phyloP scores from a whole-genome alignment of 2,329 filamentous ascomycete species.

The Sporothrix variecibatus region DNA sequence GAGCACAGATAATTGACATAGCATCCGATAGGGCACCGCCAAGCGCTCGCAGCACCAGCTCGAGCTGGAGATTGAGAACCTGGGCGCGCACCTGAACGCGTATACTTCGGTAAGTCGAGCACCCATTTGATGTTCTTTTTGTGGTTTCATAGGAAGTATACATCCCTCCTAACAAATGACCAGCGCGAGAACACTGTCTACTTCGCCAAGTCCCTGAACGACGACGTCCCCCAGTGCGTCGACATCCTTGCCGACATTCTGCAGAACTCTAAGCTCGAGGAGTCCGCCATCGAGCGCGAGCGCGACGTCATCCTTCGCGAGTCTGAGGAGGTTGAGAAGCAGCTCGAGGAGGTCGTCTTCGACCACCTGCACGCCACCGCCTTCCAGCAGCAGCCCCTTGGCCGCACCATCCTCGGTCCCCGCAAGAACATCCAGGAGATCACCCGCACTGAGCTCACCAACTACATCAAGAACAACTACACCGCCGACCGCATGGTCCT shows the following conservation, averaged over 20 bases:
- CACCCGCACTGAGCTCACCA: conserved; percentile 82
- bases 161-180: conserved; percentile 26
- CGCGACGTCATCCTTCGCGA: conserved; percentile 98
- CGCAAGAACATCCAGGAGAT: conserved; percentile 98
- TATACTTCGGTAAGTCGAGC: conserved; percentile 80
- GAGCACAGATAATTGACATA: not conserved
- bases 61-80: conserved; percentile 99
- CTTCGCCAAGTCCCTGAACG: conserved; percentile 99
- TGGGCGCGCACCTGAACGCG: conserved; percentile 98
- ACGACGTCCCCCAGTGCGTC: conserved; percentile 92
- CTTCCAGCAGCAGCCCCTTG: conserved; percentile 93
- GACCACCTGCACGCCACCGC: conserved; percentile 98
- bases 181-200: conserved; percentile 99
- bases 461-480: conserved; percentile 99
- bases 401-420: conserved; percentile 95
- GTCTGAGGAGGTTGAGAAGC: conserved; percentile 99
- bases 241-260: conserved; percentile 99
- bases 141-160: not conserved
- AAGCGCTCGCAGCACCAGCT: conserved; percentile 95
- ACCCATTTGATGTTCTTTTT: not conserved
- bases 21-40: conserved; percentile 70
- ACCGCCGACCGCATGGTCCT: conserved; percentile 99
- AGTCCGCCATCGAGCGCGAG: conserved; percentile 90
- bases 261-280: conserved; percentile 98
- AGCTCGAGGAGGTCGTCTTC: conserved; percentile 98